Conservation (phyloP, 352 stramenopile genomes). For the Globisporangium megalacanthum region DNA sequence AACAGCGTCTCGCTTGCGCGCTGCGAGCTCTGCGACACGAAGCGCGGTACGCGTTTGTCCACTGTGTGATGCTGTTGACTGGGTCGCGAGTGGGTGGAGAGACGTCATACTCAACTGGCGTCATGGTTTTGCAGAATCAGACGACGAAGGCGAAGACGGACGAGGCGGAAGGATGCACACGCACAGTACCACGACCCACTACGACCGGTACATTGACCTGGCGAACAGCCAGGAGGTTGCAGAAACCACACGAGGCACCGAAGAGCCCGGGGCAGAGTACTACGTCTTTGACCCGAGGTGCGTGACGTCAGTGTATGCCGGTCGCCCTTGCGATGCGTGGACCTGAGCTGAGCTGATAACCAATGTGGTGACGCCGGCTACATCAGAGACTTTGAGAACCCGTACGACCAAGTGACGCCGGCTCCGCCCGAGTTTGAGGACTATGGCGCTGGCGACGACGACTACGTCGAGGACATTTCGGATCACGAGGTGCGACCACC, state of each 20-base stretch:
- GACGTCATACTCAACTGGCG: too few species aligned
- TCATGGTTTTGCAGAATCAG: slow-evolving; percentile 3
- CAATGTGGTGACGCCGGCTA: background rate
- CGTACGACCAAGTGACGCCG: slow-evolving; percentile 25
- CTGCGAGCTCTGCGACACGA: slow-evolving; percentile 55
- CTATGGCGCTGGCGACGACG: slow-evolving; percentile 11
- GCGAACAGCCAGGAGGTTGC: slow-evolving; percentile 23
- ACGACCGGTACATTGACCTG: slow-evolving; percentile 34
- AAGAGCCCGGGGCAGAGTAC: background rate
- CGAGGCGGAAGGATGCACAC: background rate
- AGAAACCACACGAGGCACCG: background rate
- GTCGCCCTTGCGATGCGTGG: background rate
- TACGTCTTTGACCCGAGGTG: slow-evolving; percentile 15
- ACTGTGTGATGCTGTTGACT: background rate
- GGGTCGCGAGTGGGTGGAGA: too few species aligned
- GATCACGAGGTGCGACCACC: slow-evolving; percentile 62
- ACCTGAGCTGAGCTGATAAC: background rate
- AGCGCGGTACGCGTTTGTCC: slow-evolving; percentile 4
- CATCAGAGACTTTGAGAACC: slow-evolving; percentile 33
- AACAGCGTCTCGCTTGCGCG: slow-evolving; percentile 26
- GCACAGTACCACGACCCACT: slow-evolving; percentile 1
- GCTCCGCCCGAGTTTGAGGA: slow-evolving; percentile 14
- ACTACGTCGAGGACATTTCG: slow-evolving; percentile 60
- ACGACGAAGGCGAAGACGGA: slow-evolving; percentile 2
- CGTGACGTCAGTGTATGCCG: background rate